Base-by-base conservation (phyloP, 352 stramenopile species). In the Globisporangium recalcitrans region DNA sequence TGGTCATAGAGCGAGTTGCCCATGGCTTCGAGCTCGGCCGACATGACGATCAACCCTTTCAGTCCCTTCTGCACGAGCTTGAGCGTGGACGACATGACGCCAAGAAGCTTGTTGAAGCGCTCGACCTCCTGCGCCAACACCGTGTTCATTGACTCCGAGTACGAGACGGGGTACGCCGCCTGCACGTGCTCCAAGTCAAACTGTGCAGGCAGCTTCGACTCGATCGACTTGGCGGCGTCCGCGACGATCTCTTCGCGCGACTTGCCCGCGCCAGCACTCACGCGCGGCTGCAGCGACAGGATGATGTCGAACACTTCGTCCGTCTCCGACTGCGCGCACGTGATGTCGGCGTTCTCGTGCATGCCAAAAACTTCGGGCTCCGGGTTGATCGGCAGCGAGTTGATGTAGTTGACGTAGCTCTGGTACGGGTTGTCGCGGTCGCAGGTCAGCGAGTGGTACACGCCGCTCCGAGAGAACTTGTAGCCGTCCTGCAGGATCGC, bases 121-220 rank as follows among this genome's bases (percentile, higher is more conserved):
- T 93, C 78, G 1, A 91, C 81, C 54, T 96, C 87, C 46, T 96
- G 87, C 3, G 88, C 91, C 3, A 98, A 66, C 24, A 98, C 93
- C 1, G 93, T 98, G 76, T 98, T 98, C 93, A 98, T 98, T 3
- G 88, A 97, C 67, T 98, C 92, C 14, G 87, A 67, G 73, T 98
- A 98, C 56, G 77, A 68, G 7, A 98, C 87, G 0, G 94, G 94
- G 68, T 97, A 98, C 46, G 78, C 79, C 11, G 86, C 67, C 36
- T 82, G 82, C 19, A 91, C 87, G 38, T 85, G 73, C 47, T 96
- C 86, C 3, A 95, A 71, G 42, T 95, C 82, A 47, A 93, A 93
- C n/a, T 78, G 59, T 0, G 52, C 52, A 1, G 84, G 85, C 1
- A 96, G 44, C 32, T 79, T 78, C 46, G 64, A 60, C 32, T 91